These are phyloP conservation scores for Globisporangium heterothallicum DNA, from an alignment of 352 stramenopile species.

Conservation along the genomic window DNA sequence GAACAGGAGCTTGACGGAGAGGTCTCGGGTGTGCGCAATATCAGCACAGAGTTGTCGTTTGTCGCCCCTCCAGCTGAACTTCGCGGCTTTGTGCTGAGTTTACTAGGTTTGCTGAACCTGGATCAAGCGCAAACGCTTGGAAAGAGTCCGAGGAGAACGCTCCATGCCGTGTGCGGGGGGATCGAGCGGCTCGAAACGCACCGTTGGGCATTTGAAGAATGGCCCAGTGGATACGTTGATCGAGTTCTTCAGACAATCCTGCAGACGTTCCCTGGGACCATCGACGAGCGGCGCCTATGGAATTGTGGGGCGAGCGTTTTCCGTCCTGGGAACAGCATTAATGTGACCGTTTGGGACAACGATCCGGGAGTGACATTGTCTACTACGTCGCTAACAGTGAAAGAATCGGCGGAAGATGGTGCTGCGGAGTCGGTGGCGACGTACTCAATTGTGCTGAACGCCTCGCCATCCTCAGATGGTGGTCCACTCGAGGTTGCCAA, in stretches of 20 bases:
- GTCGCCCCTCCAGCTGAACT: slow-evolving; percentile 32
- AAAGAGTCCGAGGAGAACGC: slow-evolving; percentile 24
- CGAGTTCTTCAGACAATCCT: slow-evolving; percentile 39
- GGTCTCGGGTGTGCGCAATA: slow-evolving; percentile 12
- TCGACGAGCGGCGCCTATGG: slow-evolving; percentile 51
- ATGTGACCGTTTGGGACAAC: slow-evolving; percentile 77
- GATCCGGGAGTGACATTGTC: slow-evolving; percentile 67
- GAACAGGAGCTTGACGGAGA: slow-evolving; percentile 21
- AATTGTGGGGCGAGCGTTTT: slow-evolving; percentile 58
- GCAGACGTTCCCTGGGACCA: slow-evolving; percentile 45
- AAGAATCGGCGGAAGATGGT: slow-evolving; percentile 14
- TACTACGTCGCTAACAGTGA: slow-evolving; percentile 23
- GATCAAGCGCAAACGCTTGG: slow-evolving; percentile 38
- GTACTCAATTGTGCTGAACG: slow-evolving; percentile 68
- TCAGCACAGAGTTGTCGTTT: slow-evolving; percentile 21
- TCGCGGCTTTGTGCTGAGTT: slow-evolving; percentile 53
- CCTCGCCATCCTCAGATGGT: slow-evolving; percentile 26
- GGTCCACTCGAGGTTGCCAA: slow-evolving; percentile 8
- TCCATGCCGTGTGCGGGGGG: slow-evolving; percentile 46
- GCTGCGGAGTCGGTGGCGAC: slow-evolving; percentile 6
- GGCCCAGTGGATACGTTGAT: slow-evolving; percentile 40
- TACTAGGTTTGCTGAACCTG: slow-evolving; percentile 60
- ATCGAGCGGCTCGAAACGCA: slow-evolving; percentile 56
- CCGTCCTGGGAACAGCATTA: slow-evolving; percentile 28
- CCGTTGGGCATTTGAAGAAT: slow-evolving; percentile 49